Evolutionary conservation across 176 grass and related monocot genomes (phyloP).

Genomic region (Tillandsia leiboldiana): DNA sequence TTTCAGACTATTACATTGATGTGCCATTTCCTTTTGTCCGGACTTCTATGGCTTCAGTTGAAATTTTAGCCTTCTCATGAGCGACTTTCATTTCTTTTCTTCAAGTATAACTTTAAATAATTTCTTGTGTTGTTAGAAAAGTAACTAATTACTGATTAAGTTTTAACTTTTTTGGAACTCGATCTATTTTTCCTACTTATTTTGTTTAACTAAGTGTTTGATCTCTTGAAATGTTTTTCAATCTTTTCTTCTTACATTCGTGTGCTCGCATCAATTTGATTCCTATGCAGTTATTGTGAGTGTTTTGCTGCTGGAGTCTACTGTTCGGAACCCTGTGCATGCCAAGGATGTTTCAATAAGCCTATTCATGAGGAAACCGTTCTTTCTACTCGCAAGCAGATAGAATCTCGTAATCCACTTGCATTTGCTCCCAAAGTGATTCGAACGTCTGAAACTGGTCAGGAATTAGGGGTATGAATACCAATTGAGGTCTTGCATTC

Average conservation of each 20-base stretch:
- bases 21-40: too few species aligned
- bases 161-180: background rate
- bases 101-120: too few species aligned
- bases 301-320: constrained; percentile 99
- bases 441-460: constrained; percentile 50
- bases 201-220: constrained; percentile 6
- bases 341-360: constrained; percentile 94
- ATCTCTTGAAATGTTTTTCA: background rate
- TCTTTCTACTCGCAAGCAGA: constrained; percentile 88
- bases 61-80: too few species aligned
- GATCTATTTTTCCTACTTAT: background rate
- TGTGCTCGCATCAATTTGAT: background rate
- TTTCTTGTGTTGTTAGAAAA: too few species aligned
- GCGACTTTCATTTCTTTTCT: too few species aligned
- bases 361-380: constrained; percentile 95
- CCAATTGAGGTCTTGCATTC: background rate
- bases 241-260: background rate
- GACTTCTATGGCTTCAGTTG: too few species aligned
- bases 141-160: too few species aligned
- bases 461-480: constrained; percentile 49
- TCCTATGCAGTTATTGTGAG: constrained; percentile 79
- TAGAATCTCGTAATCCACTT: constrained; percentile 91
- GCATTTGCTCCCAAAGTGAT: constrained; percentile 99
- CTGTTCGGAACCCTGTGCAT: constrained; percentile 89
- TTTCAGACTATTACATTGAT: too few species aligned